These are phyloP conservation scores for Posidonia oceanica DNA, from an alignment of 116 monocot genomes.

Conservation along the genomic window DNA sequence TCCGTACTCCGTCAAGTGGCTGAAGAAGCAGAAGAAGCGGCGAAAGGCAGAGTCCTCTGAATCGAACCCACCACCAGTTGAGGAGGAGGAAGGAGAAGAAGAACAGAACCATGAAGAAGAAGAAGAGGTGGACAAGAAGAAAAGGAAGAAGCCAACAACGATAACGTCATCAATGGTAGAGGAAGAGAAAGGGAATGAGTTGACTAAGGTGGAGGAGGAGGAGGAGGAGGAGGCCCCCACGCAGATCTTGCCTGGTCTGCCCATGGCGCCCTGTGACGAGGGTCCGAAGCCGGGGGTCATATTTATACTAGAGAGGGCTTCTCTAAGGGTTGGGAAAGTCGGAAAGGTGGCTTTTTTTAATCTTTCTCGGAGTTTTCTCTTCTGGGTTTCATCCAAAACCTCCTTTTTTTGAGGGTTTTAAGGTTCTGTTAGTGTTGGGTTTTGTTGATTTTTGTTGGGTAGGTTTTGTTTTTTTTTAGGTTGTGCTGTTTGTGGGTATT, in stretches of 20 bases:
- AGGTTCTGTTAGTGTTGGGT: background rate
- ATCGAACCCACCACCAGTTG: conserved; percentile 2
- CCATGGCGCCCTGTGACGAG: conserved; percentile 17
- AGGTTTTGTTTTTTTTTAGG: conserved; percentile 5
- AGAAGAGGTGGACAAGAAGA: conserved; percentile 11
- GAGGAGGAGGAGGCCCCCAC: conserved; percentile 10
- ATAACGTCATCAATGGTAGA: conserved; percentile 1
- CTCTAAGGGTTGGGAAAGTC: conserved; percentile 73
- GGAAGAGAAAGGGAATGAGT: background rate
- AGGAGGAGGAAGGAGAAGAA: conserved; percentile 13
- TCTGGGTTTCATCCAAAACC: background rate
- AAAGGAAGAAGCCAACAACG: conserved; percentile 2
- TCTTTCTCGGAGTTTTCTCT: background rate
- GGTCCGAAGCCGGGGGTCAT: conserved; percentile 48
- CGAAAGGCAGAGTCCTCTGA: conserved; percentile 7
- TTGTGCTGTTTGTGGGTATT: background rate
- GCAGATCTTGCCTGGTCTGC: conserved; percentile 43
- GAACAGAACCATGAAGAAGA: conserved; percentile 14
- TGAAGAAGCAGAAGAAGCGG: conserved; percentile 33
- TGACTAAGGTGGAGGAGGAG: conserved; percentile 7
- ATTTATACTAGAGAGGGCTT: conserved; percentile 85
- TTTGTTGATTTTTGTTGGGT: background rate
- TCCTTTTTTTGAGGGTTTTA: background rate
- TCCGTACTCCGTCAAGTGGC: conserved; percentile 59
- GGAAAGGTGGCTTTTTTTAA: conserved; percentile 52